phyloP scores from a whole-genome alignment of 73 alveolate genomes.

The Vitrella brassicaformis region DNA sequence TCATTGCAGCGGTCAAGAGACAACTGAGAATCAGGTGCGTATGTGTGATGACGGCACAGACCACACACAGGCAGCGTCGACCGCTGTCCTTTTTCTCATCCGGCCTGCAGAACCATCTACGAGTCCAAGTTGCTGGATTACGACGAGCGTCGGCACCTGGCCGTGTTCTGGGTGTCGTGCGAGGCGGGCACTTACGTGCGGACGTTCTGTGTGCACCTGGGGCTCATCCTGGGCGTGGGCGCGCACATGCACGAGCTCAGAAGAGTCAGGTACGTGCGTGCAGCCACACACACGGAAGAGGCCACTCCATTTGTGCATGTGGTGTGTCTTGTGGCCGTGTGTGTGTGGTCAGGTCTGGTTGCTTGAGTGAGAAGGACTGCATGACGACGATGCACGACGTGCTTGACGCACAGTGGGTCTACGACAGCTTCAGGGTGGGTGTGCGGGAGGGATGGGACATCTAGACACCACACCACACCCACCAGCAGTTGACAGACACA shows the following conservation, averaged over 20 bases:
- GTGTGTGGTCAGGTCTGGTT: slow-evolving; percentile 91
- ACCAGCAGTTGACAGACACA: too few relatives aligned
- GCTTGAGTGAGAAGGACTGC: slow-evolving; percentile 77
- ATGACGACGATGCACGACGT: slow-evolving; percentile 99
- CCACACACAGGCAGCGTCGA: not conserved
- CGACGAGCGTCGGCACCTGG: slow-evolving; percentile 85
- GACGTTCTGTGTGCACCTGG: slow-evolving; percentile 97
- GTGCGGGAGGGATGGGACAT: too few relatives aligned
- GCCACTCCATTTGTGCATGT: too few relatives aligned
- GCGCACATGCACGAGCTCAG: slow-evolving; percentile 99
- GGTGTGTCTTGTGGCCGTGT: too few relatives aligned
- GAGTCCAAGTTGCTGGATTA: slow-evolving; percentile 89
- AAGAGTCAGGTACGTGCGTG: slow-evolving; percentile 45
- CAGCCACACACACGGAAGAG: not conserved
- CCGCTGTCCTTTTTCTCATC: not conserved
- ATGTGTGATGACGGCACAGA: too few relatives aligned
- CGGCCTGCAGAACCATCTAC: slow-evolving; percentile 65
- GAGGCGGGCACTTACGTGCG: slow-evolving; percentile 91
- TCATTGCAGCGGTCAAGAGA: slow-evolving; percentile 95
- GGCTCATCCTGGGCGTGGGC: slow-evolving; percentile 91
- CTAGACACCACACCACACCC: too few relatives aligned
- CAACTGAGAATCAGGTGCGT: slow-evolving; percentile 74
- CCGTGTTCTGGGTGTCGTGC: slow-evolving; percentile 82
- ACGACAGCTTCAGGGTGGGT: not conserved
- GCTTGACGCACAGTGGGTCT: slow-evolving; percentile 85